These are phyloP conservation scores for Chimonanthus praecox DNA, from an alignment of 164 flowering plant genomes.

Conservation along the genomic window DNA sequence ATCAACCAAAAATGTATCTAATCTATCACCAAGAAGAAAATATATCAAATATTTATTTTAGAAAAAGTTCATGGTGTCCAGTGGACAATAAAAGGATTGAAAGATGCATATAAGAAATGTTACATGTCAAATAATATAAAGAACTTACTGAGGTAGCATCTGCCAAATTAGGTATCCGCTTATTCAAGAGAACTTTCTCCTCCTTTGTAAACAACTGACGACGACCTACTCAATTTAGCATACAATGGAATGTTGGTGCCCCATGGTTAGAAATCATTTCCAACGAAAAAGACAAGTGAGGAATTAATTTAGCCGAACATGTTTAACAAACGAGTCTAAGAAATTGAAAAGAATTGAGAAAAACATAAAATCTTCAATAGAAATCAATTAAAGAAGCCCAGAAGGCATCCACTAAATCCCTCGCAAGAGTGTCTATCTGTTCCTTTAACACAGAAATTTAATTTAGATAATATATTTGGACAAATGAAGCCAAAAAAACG, in stretches of 20 bases:
- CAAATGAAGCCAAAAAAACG: no score
- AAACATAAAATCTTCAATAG: background rate
- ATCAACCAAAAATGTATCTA: background rate
- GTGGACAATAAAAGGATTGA: background rate
- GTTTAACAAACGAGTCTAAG: background rate
- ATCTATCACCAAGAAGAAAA: background rate
- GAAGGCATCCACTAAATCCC: background rate
- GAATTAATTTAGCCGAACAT: background rate
- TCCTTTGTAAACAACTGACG: constrained; percentile 77
- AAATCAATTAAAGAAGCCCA: background rate
- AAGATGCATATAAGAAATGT: background rate
- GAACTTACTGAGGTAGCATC: constrained; percentile 80
- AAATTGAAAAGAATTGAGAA: background rate
- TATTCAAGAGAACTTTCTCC: constrained; percentile 69
- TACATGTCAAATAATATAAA: constrained; percentile 1
- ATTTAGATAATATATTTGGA: background rate
- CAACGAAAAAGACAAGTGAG: background rate
- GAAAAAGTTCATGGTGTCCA: background rate
- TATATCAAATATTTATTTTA: no score
- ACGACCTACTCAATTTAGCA: constrained; percentile 22
- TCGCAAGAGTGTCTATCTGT: background rate
- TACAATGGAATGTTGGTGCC: constrained; percentile 4
- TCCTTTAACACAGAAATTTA: background rate
- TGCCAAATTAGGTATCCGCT: constrained; percentile 53
- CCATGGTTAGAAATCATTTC: background rate